Base-by-base conservation (phyloP, 2,329 filamentous ascomycete species). In the Colletotrichum incanum region DNA sequence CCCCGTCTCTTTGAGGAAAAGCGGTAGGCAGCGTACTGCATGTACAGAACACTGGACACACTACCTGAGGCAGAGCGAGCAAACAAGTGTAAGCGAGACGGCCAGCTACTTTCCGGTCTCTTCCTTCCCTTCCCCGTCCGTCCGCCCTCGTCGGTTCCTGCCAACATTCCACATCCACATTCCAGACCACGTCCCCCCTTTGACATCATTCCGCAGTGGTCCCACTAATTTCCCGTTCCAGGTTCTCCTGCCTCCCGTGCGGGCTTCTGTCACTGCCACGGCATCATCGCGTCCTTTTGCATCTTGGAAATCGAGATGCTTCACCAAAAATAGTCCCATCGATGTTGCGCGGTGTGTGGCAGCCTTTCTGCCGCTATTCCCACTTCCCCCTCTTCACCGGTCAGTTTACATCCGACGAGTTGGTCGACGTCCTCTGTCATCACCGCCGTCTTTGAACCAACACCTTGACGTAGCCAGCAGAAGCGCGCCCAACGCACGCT, bases 201-300 rank as follows among this genome's bases (percentile, higher is more conserved):
- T 72, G 70, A 72, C 70, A 69, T 69, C 70, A 72, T 69, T 59
- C 45, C 16, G 14, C n/a, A 55, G 16, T 5, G 0, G 20, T 7
- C 58, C 70, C 65, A 69, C 70, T 72, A 72, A 72, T 69, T 72
- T 2, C 65, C 65, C 20, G 65, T 69, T 69, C 31, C 54, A 65
- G 20, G 18, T 23, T 6, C 20, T n/a, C 37, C 37, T 55, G 23
- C 16, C 61, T 70, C 28, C 28, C 1, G 6, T 31, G 28, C 28
- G 28, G 20, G 14, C 28, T 47, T 65, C 31, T 45, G 45, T 31
- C 45, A 56, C 28, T 58, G 45, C 67, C 67, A 71, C 67, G 26
- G 49, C 59, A 65, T 58, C 68, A 55, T 47, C 58, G 54, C 50
- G 37, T 18, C 37, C 12, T 64, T 63, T 54, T 28, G 34, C 37